These are phyloP conservation scores for Triangularia setosa DNA, from an alignment of 2,329 filamentous ascomycete genomes.

Conservation along the genomic window DNA sequence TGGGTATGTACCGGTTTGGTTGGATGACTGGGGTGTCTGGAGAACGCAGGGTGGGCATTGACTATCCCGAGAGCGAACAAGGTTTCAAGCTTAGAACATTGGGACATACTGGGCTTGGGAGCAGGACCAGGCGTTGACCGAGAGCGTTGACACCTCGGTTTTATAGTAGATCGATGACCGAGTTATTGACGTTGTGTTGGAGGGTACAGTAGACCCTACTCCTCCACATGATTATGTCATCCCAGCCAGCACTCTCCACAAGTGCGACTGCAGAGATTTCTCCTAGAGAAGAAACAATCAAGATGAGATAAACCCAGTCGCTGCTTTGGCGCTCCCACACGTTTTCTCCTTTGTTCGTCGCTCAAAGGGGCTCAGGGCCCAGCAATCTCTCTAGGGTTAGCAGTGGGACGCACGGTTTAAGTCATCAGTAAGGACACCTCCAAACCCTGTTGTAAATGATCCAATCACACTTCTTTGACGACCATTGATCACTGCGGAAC, in stretches of 20 bases:
- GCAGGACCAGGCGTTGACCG: too few relatives aligned
- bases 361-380: neutral
- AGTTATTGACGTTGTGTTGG: neutral
- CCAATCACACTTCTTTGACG: neutral
- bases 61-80: neutral
- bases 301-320: too few relatives aligned
- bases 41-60: neutral
- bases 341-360: neutral
- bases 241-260: too few relatives aligned
- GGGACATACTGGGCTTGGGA: too few relatives aligned
- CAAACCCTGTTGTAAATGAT: neutral
- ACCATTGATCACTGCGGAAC: neutral
- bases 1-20: constrained; percentile 8
- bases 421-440: neutral
- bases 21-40: constrained; percentile 5
- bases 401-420: neutral
- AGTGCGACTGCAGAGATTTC: too few relatives aligned
- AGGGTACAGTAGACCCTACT: too few relatives aligned
- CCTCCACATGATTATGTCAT: too few relatives aligned
- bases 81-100: too few relatives aligned
- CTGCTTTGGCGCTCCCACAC: too few relatives aligned
- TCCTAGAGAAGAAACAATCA: too few relatives aligned
- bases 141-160: too few relatives aligned
- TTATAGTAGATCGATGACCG: too few relatives aligned
- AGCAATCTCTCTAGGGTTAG: neutral